Percentiles rank a stretch among this genome's conserved stretches.
phyloP scores from a whole-genome alignment of 306 rosid species.

The Prunus padus region DNA sequence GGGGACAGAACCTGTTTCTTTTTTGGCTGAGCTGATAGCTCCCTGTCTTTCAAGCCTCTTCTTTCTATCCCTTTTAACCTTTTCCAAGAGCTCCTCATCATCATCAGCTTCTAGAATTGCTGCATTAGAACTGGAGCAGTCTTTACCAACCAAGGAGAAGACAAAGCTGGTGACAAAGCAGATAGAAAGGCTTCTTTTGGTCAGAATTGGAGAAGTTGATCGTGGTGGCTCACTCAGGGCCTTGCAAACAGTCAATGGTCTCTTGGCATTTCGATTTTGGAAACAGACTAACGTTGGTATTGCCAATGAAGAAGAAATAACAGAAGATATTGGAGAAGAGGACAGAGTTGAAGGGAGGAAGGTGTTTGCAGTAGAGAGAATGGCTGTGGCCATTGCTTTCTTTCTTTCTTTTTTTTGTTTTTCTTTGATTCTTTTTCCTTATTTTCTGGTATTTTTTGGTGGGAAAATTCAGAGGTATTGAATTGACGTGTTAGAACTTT shows the following conservation, averaged over 20 bases:
- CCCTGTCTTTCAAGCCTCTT: constrained; percentile 86
- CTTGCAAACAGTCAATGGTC: constrained; percentile 43
- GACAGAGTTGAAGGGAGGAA: constrained; percentile 33
- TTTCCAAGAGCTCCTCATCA: constrained; percentile 85
- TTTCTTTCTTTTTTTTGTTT: constrained; percentile 8
- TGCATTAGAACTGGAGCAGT: constrained; percentile 52
- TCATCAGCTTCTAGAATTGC: constrained; percentile 97
- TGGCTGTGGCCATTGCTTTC: constrained; percentile 58
- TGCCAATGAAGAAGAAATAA: constrained; percentile 26
- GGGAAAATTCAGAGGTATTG: constrained; percentile 38
- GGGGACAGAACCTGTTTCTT: constrained; percentile 64
- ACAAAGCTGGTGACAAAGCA: constrained; percentile 49
- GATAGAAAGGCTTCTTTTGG: constrained; percentile 61
- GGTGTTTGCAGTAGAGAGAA: constrained; percentile 63
- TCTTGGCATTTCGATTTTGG: constrained; percentile 35
- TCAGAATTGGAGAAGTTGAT: constrained; percentile 29
- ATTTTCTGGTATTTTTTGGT: constrained; percentile 21
- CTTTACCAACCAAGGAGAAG: constrained; percentile 49
- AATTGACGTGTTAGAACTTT: constrained; percentile 42
- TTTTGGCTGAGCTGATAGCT: constrained; percentile 65
- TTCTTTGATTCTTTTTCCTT: constrained; percentile 7
- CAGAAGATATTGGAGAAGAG: constrained; percentile 37
- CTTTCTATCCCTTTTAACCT: constrained; percentile 73
- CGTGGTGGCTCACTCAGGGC: constrained; percentile 28
- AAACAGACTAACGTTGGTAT: constrained; percentile 27